Evolutionary conservation across 139 green algal species (phyloP).

Genomic region (Chlorella sorokiniana): DNA sequence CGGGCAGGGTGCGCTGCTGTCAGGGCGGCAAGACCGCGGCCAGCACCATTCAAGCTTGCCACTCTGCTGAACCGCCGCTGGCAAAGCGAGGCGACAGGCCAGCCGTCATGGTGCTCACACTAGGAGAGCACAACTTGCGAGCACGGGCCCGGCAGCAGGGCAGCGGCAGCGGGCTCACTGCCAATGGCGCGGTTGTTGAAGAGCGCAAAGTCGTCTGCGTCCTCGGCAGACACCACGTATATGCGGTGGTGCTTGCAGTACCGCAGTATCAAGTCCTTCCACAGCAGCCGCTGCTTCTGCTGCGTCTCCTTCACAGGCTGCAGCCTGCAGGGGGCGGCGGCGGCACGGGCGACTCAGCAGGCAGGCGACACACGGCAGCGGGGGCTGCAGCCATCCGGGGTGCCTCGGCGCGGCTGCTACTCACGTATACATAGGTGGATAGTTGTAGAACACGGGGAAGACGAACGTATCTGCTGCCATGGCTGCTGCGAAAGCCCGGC

Average conservation of each 20-base stretch:
- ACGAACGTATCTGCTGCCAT: constrained; percentile 39
- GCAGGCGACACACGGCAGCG: neutral
- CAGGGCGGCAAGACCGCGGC: neutral
- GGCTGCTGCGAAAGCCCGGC: too few species aligned
- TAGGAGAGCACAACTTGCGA: too few species aligned
- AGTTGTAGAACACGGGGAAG: constrained; percentile 70
- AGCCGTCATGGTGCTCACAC: too few species aligned
- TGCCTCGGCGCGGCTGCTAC: neutral
- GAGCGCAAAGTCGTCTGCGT: constrained; percentile 54
- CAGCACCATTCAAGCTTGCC: neutral
- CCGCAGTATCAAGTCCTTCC: constrained; percentile 70
- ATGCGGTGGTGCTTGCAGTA: constrained; percentile 76
- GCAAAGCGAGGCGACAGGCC: too few species aligned
- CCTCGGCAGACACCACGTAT: constrained; percentile 53
- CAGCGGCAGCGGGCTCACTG: constrained; percentile 49
- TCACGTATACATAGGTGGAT: constrained; percentile 81
- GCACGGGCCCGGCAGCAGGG: neutral
- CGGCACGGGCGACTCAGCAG: neutral
- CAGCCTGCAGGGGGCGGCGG: constrained; percentile 54
- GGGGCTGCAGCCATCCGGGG: neutral
- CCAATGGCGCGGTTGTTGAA: constrained; percentile 73
- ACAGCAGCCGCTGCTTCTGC: constrained; percentile 76
- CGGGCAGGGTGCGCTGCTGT: neutral
- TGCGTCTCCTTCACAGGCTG: constrained; percentile 84
- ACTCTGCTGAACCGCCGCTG: too few species aligned